These are phyloP conservation scores for Chaetomium sp. DNA, from an alignment of 2,329 filamentous ascomycete genomes.

Conservation along the genomic window DNA sequence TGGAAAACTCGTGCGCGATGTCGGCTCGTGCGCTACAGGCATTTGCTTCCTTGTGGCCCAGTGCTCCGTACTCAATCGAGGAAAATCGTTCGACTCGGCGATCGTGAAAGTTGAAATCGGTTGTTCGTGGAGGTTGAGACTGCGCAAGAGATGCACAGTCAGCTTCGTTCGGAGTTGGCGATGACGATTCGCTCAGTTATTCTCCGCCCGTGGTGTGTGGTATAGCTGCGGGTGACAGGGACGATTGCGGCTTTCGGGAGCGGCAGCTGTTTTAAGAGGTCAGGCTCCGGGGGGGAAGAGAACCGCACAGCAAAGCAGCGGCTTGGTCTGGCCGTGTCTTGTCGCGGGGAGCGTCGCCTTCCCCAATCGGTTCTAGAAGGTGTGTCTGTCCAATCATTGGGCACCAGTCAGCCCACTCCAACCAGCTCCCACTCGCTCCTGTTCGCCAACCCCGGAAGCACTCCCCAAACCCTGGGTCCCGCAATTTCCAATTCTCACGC, in stretches of 20 bases:
- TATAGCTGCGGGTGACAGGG: slow-evolving; percentile 15
- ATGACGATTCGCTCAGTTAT: background rate
- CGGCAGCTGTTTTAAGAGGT: slow-evolving; percentile 20
- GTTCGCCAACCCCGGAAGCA: slow-evolving; percentile 10
- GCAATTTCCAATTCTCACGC: slow-evolving; percentile 15
- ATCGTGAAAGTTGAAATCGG: background rate
- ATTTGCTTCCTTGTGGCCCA: slow-evolving; percentile 2
- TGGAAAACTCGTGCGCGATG: background rate
- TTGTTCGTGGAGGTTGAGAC: too few species aligned
- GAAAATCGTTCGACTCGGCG: background rate
- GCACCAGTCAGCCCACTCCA: slow-evolving; percentile 8
- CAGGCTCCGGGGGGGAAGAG: slow-evolving; percentile 4
- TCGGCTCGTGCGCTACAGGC: background rate
- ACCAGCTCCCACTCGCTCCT: slow-evolving; percentile 5
- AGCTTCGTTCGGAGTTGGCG: background rate
- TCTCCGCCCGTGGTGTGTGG: background rate
- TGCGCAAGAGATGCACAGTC: too few species aligned
- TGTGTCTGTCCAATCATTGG: slow-evolving; percentile 15
- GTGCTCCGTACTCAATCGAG: background rate
- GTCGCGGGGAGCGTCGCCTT: slow-evolving; percentile 13
- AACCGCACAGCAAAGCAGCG: too few species aligned
- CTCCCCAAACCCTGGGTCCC: slow-evolving; percentile 10
- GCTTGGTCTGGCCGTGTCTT: background rate
- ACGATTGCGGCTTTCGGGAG: slow-evolving; percentile 22
- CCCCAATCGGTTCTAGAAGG: slow-evolving; percentile 24